Evolutionary conservation across 495 filamentous ascomycete genomes (phyloP), one percentile per base, ranked within the genome.

Genomic region (Xylaria flabelliformis): DNA sequence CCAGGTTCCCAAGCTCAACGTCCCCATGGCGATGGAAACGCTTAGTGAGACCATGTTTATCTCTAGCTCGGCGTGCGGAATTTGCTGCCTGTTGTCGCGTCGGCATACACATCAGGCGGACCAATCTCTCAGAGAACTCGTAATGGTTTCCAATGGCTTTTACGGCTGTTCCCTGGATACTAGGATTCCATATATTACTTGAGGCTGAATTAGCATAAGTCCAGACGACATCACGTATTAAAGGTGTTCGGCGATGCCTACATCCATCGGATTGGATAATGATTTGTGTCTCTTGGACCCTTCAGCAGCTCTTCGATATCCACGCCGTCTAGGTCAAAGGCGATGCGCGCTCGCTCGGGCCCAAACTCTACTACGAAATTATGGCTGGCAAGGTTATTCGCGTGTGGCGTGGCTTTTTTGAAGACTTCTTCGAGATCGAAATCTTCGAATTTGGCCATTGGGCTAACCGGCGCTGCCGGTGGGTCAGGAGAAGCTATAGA

Each of bases 331-430:
- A 94, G 72, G 77, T 95, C 83, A 44, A 89, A 87, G 5, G 88
- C 89, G 73, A 89, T 89, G 74, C 82, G 88, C 19, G 91, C 90
- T 73, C 85, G 83, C 13, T 90, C 83, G 29, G 85, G 85, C 41
- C 91, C 89, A 79, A 94, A 94, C 67, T 94, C 90, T 17, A 95
- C 82, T 24, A 91, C 87, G 74, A 95, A 94, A 73, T 91, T 93
- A 15, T 70, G 77, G 5, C 88, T 89, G 4, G 77, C 70, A 24
- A 79, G 71, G n/a, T 83, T 74, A 44, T 78, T 64, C 1, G 87
- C 77, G 21, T 78, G 76, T 6, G 72, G 53, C 67, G 85, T 75
- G 55, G 82, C 82, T 8, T 76, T 41, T 21, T 75, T 42, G 74
- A 90, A 90, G 67, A 88, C 79, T 0, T 72, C 72, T 6, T 75